Evolutionary conservation across 164 flowering plant genomes (phyloP), one percentile per base, ranked within the genome.

Genomic region (Buxus sempervirens): DNA sequence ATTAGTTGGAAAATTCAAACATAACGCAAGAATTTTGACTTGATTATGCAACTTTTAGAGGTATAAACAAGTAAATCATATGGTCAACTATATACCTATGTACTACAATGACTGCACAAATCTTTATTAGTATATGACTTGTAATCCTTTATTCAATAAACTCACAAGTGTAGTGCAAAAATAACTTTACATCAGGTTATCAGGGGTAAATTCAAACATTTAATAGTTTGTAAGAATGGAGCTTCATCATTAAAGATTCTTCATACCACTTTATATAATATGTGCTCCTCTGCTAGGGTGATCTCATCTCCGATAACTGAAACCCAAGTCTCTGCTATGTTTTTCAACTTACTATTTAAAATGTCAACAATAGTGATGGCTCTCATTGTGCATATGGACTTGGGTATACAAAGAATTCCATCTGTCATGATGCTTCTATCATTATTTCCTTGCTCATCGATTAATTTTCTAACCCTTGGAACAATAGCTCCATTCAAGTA

Each of bases 401-500:
- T 70, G 9, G 66, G 62, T 25, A 65, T 18, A 25, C 24, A 41
- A 51, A 25, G 32, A 25, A 70, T 24, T 48, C 64, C 68, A n/a
- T 63, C 68, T 12, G 60, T 62, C 28, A 4, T 26, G 64, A 27
- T 25, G 60, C 67, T 69, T 62, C 57, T 62, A 38, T 56, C 49
- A 32, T 73, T 59, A 22, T 76, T 73, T 23, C 41, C 77, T 70
- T 69, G 68, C 54, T 74, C 79, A 54, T 62, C 64, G 4, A 18
- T 49, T 48, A 70, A 42, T 27, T 58, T 65, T 75, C 77, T 80
- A 57, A 87, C 86, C 74, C 97, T 76, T 0, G 96, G 98, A 63
- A 93, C 97, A 66, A 93, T 73, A 60, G 94, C 98, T 42, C 93
- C 93, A 75, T 93, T 93, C 54, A 91, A 75, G 72, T 88, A 93